Percentiles rank a stretch among this genome's conserved stretches.
These are phyloP conservation scores for Chaetomium fimeti DNA, from an alignment of 495 filamentous ascomycete genomes.

Conservation along the genomic window DNA sequence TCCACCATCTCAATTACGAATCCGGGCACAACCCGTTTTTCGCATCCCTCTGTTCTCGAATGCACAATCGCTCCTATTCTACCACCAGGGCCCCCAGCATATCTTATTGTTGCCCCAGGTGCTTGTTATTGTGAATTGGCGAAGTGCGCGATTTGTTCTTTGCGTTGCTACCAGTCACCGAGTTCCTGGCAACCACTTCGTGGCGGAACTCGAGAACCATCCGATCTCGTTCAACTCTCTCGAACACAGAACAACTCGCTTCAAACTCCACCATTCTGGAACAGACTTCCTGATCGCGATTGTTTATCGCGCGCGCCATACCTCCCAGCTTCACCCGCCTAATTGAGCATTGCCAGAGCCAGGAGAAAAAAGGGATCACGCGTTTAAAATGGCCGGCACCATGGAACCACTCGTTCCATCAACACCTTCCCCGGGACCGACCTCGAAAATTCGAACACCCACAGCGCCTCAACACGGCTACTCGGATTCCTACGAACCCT, in stretches of 20 bases:
- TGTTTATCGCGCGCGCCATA: slow-evolving; percentile 6
- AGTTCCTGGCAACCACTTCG: too few relatives aligned
- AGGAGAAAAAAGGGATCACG: background rate
- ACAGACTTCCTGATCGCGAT: background rate
- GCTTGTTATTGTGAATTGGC: slow-evolving; percentile 2
- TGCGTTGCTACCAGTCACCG: background rate
- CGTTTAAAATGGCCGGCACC: slow-evolving; percentile 16
- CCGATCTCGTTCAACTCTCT: background rate
- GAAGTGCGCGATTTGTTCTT: slow-evolving; percentile 21
- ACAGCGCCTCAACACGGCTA: slow-evolving; percentile 71
- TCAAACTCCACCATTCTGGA: background rate
- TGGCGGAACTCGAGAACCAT: background rate
- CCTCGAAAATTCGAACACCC: slow-evolving; percentile 61
- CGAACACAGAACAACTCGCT: slow-evolving; percentile 10
- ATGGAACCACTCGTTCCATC: slow-evolving; percentile 17
- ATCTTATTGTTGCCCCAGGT: slow-evolving; percentile 20
- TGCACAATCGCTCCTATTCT: background rate
- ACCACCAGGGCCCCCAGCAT: slow-evolving; percentile 19
- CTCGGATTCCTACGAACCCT: slow-evolving; percentile 69
- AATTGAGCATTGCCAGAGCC: background rate
- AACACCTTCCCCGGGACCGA: slow-evolving; percentile 61
- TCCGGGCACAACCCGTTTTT: slow-evolving; percentile 1
- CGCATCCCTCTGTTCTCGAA: slow-evolving; percentile 3
- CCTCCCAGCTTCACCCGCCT: background rate
- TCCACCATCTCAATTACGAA: slow-evolving; percentile 18